Base-by-base conservation (phyloP, 2,329 filamentous ascomycete genomes). In the Sphaerostilbella broomeana region DNA sequence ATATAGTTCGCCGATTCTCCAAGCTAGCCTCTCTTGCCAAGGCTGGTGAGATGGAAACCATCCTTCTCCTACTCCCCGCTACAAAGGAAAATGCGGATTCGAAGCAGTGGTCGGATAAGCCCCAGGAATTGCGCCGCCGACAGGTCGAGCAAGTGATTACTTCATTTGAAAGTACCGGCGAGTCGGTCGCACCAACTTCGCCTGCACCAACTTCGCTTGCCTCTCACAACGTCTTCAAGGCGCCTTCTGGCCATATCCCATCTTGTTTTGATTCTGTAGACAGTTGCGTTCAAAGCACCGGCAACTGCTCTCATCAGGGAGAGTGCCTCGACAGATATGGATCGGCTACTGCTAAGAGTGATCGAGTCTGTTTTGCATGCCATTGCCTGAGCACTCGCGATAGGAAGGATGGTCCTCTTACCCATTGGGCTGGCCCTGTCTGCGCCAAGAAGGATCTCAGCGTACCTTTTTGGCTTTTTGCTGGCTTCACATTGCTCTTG, bases 401-500 rank as follows among this genome's bases (percentile, higher is more conserved):
- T 8, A 67, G 71, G 36, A 67, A 70, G n/a, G 69, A 64, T 12
- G 67, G 72, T 25, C 79, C 79, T 61, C 77, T 79, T 11, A 78
- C 78, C 1, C 73, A 81, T 56, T 97, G 88, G 87, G 90, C 81
- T 35, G 92, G 92, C 12, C 69, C 78, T 25, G 82, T 84, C 32
- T 98, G 92, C 68, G 80, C 92, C 58, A 98, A 97, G 77, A 76
- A 82, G 61, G 90, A 98, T 57, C 70, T 97, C 37, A 94, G 87
- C 59, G 76, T 81, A 19, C 81, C 84, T 5, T 97, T 98, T 66
- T 94, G 88, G 78, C 68, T 98, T 35, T 80, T 98, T 52, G 75
- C 77, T 10, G 79, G 81, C 6, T 84, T 92, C 51, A 81, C 77
- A 4, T 65, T 95, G 33, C 63, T 79, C 25, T 68, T 94, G 46